phyloP scores from a whole-genome alignment of 352 stramenopile species.

The Globisporangium echinulatum region DNA sequence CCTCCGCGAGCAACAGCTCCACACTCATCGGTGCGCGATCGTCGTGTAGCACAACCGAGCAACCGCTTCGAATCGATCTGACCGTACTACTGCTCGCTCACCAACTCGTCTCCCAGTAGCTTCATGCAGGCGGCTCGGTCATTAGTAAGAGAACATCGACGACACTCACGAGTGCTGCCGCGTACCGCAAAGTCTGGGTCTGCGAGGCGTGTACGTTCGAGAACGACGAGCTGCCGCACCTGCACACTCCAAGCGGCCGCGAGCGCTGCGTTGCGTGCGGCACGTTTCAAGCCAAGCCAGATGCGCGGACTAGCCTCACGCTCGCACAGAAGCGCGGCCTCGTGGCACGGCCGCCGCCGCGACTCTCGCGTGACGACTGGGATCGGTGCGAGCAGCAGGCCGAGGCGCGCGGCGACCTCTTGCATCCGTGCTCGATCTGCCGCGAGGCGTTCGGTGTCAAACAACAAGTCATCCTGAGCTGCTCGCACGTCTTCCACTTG shows the following conservation, averaged over 20 bases:
- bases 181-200: constrained; percentile 62
- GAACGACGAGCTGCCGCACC: constrained; percentile 27
- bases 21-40: neutral
- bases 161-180: neutral
- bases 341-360: constrained; percentile 42
- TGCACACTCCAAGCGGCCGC: too few relatives aligned
- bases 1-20: neutral
- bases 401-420: constrained; percentile 47
- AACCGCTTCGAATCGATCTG: neutral
- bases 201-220: constrained; percentile 78
- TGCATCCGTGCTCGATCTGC: constrained; percentile 79
- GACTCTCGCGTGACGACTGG: constrained; percentile 68
- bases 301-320: constrained; percentile 30
- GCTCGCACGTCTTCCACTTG: constrained; percentile 84
- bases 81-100: too few relatives aligned
- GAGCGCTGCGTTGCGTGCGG: constrained; percentile 47
- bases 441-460: constrained; percentile 63
- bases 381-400: constrained; percentile 61
- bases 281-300: constrained; percentile 17
- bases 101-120: neutral
- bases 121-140: neutral
- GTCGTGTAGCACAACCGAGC: neutral
- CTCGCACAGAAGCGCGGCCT: constrained; percentile 71
- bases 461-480: constrained; percentile 81
- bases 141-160: neutral